Evolutionary conservation across 768 basidiomycete species (phyloP), one percentile per base, ranked within the genome.

Genomic region (Mycena floridula): DNA sequence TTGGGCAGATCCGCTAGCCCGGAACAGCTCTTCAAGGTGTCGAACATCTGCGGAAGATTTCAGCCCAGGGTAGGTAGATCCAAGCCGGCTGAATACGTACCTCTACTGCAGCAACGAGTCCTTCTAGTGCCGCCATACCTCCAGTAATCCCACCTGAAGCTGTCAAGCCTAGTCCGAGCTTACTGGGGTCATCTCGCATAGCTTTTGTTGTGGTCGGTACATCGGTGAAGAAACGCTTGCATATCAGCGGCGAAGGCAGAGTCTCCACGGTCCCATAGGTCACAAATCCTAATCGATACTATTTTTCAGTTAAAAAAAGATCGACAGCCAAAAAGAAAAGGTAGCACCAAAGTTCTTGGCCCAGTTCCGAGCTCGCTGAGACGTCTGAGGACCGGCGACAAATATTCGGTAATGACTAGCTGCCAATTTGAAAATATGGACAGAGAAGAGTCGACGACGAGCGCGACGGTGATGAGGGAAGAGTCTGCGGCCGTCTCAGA

Each of bases 101-200:
- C 70, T 88, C 85, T 20, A 87, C 60, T 25, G 78, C 80, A 15
- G 84, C 80, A 12, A 83, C 79, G 11, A 85, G 58, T 7, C 81
- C 86, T 46, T 89, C 86, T 6, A 89, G 62, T 4, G 81, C 79
- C 22, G 82, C 81, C 74, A 85, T 72, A 1, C 84, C 84, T 45
- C 55, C 59, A 23, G 58, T 58, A 7, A 57, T 54, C 1, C 69
- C 70, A 5, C 73, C 74, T 7, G 70, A 69, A 37, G 66, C 69
- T 1, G 77, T 77, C 46, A 68, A 62, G 3, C 84, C 84, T 15
- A 87, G 66, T 2, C 81, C 83, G 5, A 82, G 60, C 25, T 68
- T 71, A 9, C 55, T 50, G 4, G 59, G 57, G 3, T 73, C 70
- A 15, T 68, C 64, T 12, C 64, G 65, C 47, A 84, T 62, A 40